A percentile compares a stretch with the other conserved stretches of the same genome.
These are phyloP conservation scores for Naganishia kalamii DNA, from an alignment of 768 basidiomycete genomes.

Conservation along the genomic window DNA sequence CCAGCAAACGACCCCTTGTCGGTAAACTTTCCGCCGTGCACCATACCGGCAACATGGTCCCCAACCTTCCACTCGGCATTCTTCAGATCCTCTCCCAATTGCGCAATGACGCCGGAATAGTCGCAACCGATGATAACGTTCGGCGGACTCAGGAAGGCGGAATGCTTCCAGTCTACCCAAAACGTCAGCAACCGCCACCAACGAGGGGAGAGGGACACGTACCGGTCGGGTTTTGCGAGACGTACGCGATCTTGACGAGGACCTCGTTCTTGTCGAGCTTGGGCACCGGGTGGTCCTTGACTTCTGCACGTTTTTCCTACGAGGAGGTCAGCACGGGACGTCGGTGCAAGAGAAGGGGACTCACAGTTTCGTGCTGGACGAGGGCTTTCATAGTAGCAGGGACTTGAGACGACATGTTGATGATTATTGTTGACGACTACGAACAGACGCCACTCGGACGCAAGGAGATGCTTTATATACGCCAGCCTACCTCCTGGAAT, in stretches of 20 bases:
- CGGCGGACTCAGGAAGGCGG: conserved; percentile 14
- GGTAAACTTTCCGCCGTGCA: conserved; percentile 31
- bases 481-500: too few relatives aligned
- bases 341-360: neutral
- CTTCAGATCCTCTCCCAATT: conserved; percentile 20
- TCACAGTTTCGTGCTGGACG: conserved; percentile 29
- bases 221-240: conserved; percentile 30
- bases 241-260: conserved; percentile 36
- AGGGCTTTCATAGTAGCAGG: conserved; percentile 35
- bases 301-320: conserved; percentile 24
- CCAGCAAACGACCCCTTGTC: conserved; percentile 26
- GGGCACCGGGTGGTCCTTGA: conserved; percentile 29
- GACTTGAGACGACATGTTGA: conserved; percentile 18
- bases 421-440: neutral
- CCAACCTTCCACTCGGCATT: conserved; percentile 24
- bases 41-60: conserved; percentile 30
- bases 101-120: conserved; percentile 31
- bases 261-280: conserved; percentile 29
- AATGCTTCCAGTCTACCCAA: conserved; percentile 31
- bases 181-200: conserved; percentile 10
- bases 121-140: conserved; percentile 35
- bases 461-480: neutral
- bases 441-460: neutral
- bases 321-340: neutral
- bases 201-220: conserved; percentile 1